These are phyloP conservation scores for Penicillium verrucosum DNA, from an alignment of 2,329 filamentous ascomycete species.

Conservation along the genomic window DNA sequence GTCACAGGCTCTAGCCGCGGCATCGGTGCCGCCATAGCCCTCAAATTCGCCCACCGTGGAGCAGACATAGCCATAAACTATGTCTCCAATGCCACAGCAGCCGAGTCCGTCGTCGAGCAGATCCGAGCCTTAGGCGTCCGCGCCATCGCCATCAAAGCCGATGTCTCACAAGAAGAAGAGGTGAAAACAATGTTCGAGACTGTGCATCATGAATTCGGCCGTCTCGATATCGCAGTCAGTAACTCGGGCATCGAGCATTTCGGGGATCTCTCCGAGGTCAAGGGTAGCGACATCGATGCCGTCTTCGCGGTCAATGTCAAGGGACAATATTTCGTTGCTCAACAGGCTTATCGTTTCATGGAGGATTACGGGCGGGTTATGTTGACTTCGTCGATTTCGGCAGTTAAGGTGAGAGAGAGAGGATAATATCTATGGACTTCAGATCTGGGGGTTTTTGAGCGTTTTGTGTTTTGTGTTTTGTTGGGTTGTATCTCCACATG, in stretches of 20 bases:
- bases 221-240: conserved; percentile 22
- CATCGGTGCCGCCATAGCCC: conserved; percentile 22
- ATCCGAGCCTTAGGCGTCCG: conserved; percentile 12
- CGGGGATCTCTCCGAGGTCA: conserved; percentile 9
- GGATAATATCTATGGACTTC: not conserved
- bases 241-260: conserved; percentile 26
- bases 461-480: not conserved
- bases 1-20: conserved; percentile 24
- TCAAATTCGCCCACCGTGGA: conserved; percentile 18
- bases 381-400: conserved; percentile 24
- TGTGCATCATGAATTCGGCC: conserved; percentile 14
- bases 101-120: conserved; percentile 12
- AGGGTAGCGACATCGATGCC: conserved; percentile 19
- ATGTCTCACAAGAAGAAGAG: conserved; percentile 18
- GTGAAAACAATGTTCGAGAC: conserved; percentile 18
- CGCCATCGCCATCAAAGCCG: conserved; percentile 17
- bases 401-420: conserved; percentile 14
- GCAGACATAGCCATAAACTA: conserved; percentile 23
- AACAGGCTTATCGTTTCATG: conserved; percentile 22
- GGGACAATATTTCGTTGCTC: conserved; percentile 24
- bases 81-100: conserved; percentile 9
- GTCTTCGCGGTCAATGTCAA: conserved; percentile 24
- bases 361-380: conserved; percentile 20
- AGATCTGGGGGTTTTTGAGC: not conserved
- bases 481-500: not conserved